Evolutionary conservation across 1,284 basidiomycete species (phyloP).

Genomic region (Boletus chippewaensis): DNA sequence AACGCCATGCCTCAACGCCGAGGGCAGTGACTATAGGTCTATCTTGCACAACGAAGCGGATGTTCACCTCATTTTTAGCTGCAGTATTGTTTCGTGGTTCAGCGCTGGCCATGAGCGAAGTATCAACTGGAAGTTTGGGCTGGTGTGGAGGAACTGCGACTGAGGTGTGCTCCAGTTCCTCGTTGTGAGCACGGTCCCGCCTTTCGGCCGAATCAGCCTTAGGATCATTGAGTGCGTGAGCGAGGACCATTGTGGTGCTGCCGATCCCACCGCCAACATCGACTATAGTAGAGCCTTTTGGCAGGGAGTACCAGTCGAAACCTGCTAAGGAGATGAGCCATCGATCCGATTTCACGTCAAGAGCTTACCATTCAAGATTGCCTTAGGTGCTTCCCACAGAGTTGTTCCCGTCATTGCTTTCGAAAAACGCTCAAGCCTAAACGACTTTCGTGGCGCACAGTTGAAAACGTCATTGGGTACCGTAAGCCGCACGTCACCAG

Average conservation of each 20-base stretch:
- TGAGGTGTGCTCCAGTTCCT: neutral
- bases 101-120: neutral
- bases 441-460: slow-evolving; percentile 26
- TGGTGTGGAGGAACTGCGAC: neutral
- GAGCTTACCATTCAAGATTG: slow-evolving; percentile 46
- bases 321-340: slow-evolving; percentile 34
- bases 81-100: neutral
- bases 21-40: slow-evolving; percentile 55
- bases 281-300: slow-evolving; percentile 51
- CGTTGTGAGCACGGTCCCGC: neutral
- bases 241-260: slow-evolving; percentile 62
- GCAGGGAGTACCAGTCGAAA: slow-evolving; percentile 57
- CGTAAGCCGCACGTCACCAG: neutral
- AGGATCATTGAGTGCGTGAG: slow-evolving; percentile 40
- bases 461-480: neutral
- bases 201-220: slow-evolving; percentile 1
- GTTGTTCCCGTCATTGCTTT: slow-evolving; percentile 64
- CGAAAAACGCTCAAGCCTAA: slow-evolving; percentile 58
- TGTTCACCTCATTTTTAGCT: slow-evolving; percentile 3
- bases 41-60: slow-evolving; percentile 62
- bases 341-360: neutral
- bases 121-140: slow-evolving; percentile 2
- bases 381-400: slow-evolving; percentile 57
- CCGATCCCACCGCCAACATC: slow-evolving; percentile 76
- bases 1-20: slow-evolving; percentile 57